Percentiles rank a stretch among this genome's conserved stretches.
These are phyloP conservation scores for Plantago elongata DNA, from an alignment of 257 asterid genomes.

Conservation along the genomic window DNA sequence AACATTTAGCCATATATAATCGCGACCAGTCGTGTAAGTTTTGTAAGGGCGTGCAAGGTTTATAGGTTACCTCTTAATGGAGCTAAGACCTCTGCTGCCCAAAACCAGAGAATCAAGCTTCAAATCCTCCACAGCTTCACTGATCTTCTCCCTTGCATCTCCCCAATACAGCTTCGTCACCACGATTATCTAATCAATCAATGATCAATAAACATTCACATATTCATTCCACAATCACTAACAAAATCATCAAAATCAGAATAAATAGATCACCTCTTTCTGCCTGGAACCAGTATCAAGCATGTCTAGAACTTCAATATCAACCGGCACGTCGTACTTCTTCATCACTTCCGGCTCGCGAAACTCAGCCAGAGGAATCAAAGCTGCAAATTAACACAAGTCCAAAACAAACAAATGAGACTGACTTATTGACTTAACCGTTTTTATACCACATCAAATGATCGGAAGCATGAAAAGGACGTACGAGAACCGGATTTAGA, in stretches of 20 bases:
- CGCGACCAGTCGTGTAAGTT: too few relatives aligned
- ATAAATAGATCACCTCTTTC: constrained; percentile 56
- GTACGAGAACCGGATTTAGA: constrained; percentile 65
- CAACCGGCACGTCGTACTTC: constrained; percentile 51
- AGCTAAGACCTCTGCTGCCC: constrained; percentile 86
- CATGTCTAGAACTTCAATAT: constrained; percentile 70
- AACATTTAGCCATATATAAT: too few relatives aligned
- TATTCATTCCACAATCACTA: neutral
- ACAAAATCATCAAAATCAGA: neutral
- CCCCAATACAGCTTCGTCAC: constrained; percentile 77
- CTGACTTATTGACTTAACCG: neutral
- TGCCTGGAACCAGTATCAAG: constrained; percentile 82
- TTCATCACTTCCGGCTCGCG: constrained; percentile 69
- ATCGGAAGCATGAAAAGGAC: constrained; percentile 5
- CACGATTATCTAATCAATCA: constrained; percentile 46
- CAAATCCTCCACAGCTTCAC: constrained; percentile 56
- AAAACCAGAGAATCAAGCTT: constrained; percentile 67
- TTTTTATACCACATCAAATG: neutral
- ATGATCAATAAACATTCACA: neutral
- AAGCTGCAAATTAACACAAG: constrained; percentile 42
- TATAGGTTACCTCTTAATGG: constrained; percentile 45
- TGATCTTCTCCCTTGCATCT: constrained; percentile 84
- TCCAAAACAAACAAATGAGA: neutral
- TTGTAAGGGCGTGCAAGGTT: too few relatives aligned
- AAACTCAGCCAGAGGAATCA: constrained; percentile 75